These are phyloP conservation scores for Trichoderma asperelloides DNA, from an alignment of 495 filamentous ascomycete species.

Conservation along the genomic window DNA sequence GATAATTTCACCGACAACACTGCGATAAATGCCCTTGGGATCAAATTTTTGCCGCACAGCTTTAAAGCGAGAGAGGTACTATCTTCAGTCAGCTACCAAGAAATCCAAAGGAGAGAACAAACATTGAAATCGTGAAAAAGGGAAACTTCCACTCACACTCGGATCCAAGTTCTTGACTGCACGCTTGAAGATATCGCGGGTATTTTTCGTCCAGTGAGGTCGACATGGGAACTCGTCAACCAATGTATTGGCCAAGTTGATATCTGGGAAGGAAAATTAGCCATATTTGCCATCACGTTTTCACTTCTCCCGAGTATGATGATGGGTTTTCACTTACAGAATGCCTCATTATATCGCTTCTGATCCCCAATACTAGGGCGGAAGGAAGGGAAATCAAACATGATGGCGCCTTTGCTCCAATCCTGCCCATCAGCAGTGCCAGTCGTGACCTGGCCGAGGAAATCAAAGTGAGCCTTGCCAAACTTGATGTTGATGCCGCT, in stretches of 20 bases:
- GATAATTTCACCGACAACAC: slow-evolving; percentile 37
- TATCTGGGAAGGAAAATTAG: slow-evolving; percentile 22
- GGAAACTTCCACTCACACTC: slow-evolving; percentile 15
- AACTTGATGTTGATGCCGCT: slow-evolving; percentile 48
- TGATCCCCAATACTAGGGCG: slow-evolving; percentile 35
- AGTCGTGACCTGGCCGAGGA: slow-evolving; percentile 41
- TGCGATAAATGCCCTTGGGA: slow-evolving; percentile 37
- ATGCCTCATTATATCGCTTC: slow-evolving; percentile 39
- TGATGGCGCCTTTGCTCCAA: slow-evolving; percentile 41
- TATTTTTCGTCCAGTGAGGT: slow-evolving; percentile 47
- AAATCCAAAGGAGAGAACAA: not conserved
- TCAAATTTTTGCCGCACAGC: slow-evolving; percentile 36
- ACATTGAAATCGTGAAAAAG: not conserved
- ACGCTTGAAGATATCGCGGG: slow-evolving; percentile 33
- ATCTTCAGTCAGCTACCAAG: not conserved
- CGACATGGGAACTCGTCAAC: slow-evolving; percentile 40
- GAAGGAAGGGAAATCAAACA: slow-evolving; percentile 41
- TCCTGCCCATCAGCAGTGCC: slow-evolving; percentile 34
- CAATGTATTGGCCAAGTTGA: slow-evolving; percentile 34
- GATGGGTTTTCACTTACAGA: slow-evolving; percentile 27
- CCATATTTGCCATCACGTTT: too few species aligned
- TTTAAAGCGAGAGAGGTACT: slow-evolving; percentile 37
- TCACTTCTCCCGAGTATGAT: not conserved
- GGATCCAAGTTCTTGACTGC: slow-evolving; percentile 39
- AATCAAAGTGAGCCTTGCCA: slow-evolving; percentile 36